phyloP scores from a whole-genome alignment of 2,329 filamentous ascomycete species.

The Plectosphaerella cucumerina region DNA sequence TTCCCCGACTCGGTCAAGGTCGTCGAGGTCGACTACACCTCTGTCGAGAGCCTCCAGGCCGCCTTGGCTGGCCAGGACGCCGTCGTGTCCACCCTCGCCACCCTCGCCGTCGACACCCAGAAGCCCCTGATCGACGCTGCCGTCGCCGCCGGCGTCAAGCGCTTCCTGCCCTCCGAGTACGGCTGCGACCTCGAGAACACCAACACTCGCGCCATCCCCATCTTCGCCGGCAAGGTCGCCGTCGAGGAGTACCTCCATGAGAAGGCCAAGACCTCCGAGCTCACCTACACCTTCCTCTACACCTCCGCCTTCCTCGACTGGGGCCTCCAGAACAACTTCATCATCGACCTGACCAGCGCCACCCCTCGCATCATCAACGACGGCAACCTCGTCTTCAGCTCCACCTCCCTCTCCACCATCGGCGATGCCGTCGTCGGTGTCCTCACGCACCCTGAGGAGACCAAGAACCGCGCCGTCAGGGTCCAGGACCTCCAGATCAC shows the following conservation, averaged over 20 bases:
- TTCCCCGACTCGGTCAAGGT: constrained; percentile 24
- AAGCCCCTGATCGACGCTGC: constrained; percentile 46
- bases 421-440: constrained; percentile 43
- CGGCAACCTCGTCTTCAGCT: constrained; percentile 39
- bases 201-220: constrained; percentile 12
- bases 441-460: constrained; percentile 38
- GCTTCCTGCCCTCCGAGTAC: constrained; percentile 51
- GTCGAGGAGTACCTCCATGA: constrained; percentile 11
- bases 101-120: constrained; percentile 36
- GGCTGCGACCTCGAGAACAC: constrained; percentile 21
- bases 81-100: constrained; percentile 42
- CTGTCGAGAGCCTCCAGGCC: constrained; percentile 38
- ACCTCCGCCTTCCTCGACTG: constrained; percentile 36
- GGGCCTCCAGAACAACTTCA: constrained; percentile 9
- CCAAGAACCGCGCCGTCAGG: constrained; percentile 49
- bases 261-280: constrained; percentile 5
- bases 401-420: constrained; percentile 40
- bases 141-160: constrained; percentile 46
- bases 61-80: constrained; percentile 54
- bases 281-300: constrained; percentile 29
- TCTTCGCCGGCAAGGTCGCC: constrained; percentile 14
- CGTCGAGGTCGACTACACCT: constrained; percentile 28
- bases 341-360: constrained; percentile 5
- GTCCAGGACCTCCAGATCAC: constrained; percentile 44
- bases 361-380: constrained; percentile 42